Evolutionary conservation across 75 land plant genomes (phyloP).

Genomic region (Cupressus sempervirens): DNA sequence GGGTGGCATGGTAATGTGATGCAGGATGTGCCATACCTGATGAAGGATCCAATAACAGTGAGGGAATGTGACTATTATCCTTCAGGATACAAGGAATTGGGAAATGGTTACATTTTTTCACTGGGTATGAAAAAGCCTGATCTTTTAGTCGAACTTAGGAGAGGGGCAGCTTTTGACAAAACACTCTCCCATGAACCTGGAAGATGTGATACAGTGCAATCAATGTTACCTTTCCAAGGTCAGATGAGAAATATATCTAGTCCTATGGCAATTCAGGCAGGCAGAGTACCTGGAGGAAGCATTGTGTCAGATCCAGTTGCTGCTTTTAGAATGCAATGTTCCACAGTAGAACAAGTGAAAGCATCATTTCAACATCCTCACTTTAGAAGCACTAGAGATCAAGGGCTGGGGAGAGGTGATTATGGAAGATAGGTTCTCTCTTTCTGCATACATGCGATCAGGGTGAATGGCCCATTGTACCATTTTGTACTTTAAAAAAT

Average conservation of each 20-base stretch:
- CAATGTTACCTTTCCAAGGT: background rate
- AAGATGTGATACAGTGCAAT: slow-evolving; percentile 4
- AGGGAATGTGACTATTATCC: background rate
- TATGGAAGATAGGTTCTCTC: background rate
- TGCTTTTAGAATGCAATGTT: background rate
- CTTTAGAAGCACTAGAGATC: background rate
- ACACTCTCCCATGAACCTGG: background rate
- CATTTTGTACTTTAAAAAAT: background rate
- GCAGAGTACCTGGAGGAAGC: background rate
- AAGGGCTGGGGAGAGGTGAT: background rate
- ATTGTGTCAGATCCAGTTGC: background rate
- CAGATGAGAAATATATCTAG: background rate
- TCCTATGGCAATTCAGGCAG: background rate
- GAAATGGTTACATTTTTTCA: background rate
- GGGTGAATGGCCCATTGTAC: slow-evolving; percentile 4
- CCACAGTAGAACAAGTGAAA: background rate
- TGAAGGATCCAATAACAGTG: background rate
- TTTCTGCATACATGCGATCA: background rate
- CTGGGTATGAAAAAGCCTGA: background rate
- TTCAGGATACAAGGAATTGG: background rate
- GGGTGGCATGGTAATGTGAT: background rate
- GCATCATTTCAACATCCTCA: background rate
- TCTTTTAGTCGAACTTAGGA: background rate
- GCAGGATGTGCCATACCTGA: background rate
- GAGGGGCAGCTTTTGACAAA: background rate